Percentiles rank a stretch among this genome's conserved stretches.
Conservation (phyloP, 2,329 filamentous ascomycete species). For the Phyllachora maydis region DNA sequence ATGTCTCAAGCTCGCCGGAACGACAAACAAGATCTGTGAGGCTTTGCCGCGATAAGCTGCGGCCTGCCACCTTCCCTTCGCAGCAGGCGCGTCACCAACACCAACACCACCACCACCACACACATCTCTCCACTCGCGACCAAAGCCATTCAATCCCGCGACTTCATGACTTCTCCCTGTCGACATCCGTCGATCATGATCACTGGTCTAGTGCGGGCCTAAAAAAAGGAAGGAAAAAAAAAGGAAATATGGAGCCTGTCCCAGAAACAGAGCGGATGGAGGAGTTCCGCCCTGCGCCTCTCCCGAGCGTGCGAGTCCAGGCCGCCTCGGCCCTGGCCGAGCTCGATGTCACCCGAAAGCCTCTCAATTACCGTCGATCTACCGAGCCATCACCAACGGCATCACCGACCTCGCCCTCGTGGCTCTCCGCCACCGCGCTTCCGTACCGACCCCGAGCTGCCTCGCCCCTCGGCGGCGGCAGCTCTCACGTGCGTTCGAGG, state of each 20-base stretch:
- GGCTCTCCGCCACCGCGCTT: slow-evolving; percentile 21
- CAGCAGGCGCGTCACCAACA: no score
- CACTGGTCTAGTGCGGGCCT: no score
- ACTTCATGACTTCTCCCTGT: no score
- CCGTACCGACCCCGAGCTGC: slow-evolving; percentile 41
- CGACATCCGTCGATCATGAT: no score
- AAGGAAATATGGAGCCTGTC: slow-evolving; percentile 53
- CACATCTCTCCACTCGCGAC: no score
- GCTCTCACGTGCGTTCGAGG: slow-evolving; percentile 33
- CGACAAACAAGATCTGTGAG: no score
- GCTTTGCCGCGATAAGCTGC: no score
- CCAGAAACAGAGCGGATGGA: slow-evolving; percentile 49
- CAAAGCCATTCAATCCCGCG: no score
- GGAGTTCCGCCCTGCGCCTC: slow-evolving; percentile 37
- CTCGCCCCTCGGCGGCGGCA: slow-evolving; percentile 29
- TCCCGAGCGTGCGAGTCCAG: slow-evolving; percentile 30
- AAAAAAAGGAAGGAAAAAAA: no score
- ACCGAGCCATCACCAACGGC: slow-evolving; percentile 30
- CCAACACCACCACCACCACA: no score
- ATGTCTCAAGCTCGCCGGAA: no score
- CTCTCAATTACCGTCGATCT: slow-evolving; percentile 30
- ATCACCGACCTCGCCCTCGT: slow-evolving; percentile 29
- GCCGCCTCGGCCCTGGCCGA: slow-evolving; percentile 17
- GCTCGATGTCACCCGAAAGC: slow-evolving; percentile 24
- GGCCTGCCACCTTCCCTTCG: no score